Evolutionary conservation across 1,139 yeast species (phyloP), one percentile per base, ranked within the genome.

Genomic region (Hyphopichia pseudoburtonii): DNA sequence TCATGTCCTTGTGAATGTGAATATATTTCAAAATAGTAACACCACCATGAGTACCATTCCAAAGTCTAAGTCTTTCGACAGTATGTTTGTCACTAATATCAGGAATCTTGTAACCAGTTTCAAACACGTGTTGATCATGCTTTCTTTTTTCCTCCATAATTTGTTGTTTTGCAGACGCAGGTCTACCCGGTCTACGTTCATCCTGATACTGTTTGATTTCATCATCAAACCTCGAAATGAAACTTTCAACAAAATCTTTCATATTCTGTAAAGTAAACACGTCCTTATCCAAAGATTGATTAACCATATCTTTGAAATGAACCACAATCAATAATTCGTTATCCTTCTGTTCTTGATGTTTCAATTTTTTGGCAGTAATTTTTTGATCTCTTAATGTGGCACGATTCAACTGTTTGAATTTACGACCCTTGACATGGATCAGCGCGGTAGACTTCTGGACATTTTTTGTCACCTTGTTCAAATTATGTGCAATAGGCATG

Each of bases 31-130:
- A 66, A 14, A 76, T 71, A 29, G 84, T 80, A 37, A 84, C 62
- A n/a, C 94, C 90, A 28, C 96, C 96, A 46, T 76, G 67, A 8
- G 87, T 77, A 17, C 95, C 92, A 48, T 85, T 84, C 97, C 97
- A 90, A 15, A 62, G 59, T 52, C 82, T 71, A 43, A 89, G 64
- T 30, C 70, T 63, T 30, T 68, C 66, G 1, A 86, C 94, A 7
- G 81, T 83, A 9, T 64, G 70, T 33, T 60, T 64, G 48, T 82
- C 82, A 3, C 80, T 66, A 41, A 90, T 57, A 57, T 88, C 89
- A 1, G 97, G 96, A 5, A 85, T 70, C 38, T 67, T 60, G 62
- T 82, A 82, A 0, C 97, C 97, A 1, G 87, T 73, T 12, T 64
- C 66, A 54, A 76, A 88, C 38, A 83, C 77, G 27, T 76, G 76